These are phyloP conservation scores for Fomitopsis pulvina DNA, from an alignment of 768 basidiomycete genomes.

Conservation along the genomic window DNA sequence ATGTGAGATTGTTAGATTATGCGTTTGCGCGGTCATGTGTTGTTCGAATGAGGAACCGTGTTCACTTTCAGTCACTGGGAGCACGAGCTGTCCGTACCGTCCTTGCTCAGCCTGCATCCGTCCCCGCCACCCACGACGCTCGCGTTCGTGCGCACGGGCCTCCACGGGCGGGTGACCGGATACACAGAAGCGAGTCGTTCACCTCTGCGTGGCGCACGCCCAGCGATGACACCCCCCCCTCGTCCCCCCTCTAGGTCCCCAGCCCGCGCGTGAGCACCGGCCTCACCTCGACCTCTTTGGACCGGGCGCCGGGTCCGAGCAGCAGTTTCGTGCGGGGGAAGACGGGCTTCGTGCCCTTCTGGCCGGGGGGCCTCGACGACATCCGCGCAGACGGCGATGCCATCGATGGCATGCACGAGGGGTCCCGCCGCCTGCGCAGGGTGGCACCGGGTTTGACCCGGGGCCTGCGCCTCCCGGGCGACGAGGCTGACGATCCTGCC, in stretches of 20 bases:
- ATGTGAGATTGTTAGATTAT: slow-evolving; percentile 43
- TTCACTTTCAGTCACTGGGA: slow-evolving; percentile 61
- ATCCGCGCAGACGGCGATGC: slow-evolving; percentile 21
- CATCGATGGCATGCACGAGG: slow-evolving; percentile 34
- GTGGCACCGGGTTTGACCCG: slow-evolving; percentile 80
- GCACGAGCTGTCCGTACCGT: slow-evolving; percentile 49
- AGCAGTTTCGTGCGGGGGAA: slow-evolving; percentile 90
- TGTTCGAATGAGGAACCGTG: background rate
- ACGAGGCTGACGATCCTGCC: slow-evolving; percentile 41
- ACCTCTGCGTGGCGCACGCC: too few relatives aligned
- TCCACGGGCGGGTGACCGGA: slow-evolving; percentile 76
- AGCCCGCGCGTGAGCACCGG: slow-evolving; percentile 56
- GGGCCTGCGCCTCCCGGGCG: slow-evolving; percentile 67
- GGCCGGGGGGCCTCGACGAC: slow-evolving; percentile 88
- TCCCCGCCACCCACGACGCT: slow-evolving; percentile 71
- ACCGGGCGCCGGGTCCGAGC: slow-evolving; percentile 74
- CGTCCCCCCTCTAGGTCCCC: slow-evolving; percentile 51
- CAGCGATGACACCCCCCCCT: too few relatives aligned
- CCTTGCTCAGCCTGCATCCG: slow-evolving; percentile 57
- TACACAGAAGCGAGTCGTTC: slow-evolving; percentile 74
- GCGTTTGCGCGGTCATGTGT: background rate
- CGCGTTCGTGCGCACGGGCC: slow-evolving; percentile 66
- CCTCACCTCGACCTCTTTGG: slow-evolving; percentile 78
- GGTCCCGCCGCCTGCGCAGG: slow-evolving; percentile 42
- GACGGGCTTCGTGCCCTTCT: slow-evolving; percentile 88